Evolutionary conservation across 2,329 filamentous ascomycete genomes (phyloP), one percentile per base, ranked within the genome.

Genomic region (Penicillium sp.): DNA sequence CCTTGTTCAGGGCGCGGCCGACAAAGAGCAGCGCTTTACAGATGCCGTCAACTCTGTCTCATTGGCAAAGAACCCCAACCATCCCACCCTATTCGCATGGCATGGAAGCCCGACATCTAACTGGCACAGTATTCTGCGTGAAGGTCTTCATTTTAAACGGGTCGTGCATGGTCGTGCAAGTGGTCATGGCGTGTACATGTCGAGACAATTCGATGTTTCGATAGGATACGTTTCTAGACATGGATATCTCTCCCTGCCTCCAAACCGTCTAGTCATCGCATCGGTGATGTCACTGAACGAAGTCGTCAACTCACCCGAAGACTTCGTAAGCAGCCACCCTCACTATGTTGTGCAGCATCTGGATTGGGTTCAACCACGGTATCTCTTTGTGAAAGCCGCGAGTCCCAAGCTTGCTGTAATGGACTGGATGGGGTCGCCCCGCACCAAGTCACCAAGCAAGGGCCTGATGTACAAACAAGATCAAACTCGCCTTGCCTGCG

Each of bases 361-460:
- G 9, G 88, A 95, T 65, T 97, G 92, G 92, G 92, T 96, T 55
- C 91, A 95, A 66, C 92, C 90, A 24, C 83, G 92, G 41, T 96
- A 95, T 71, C 79, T 97, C 1, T 89, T 96, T 61, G 84, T 89
- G 39, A 64, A 75, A 47, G 69, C 70, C 54, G 43, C 53, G 13
- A n/a, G 13, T 6, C 34, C 34, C 22, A n/a, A 22, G 6, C 4
- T n/a, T 10, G 18, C 34, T 36, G 34, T 13, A 16, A 36, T 7
- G 13, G 6, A n/a, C 34, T 5, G 13, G 13, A 1, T 16, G 13
- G 5, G 31, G 27, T 1, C 40, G 7, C 39, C 45, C 7, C n/a
- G 4, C 5, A 14, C 16, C 10, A 5, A 13, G 7, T 3, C n/a
- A 9, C 24, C 40, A 11, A 24, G 13, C 14, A 11, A 24, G 7